Evolutionary conservation across 2,329 filamentous ascomycete genomes (phyloP).

Genomic region (Claviceps pazoutovae): DNA sequence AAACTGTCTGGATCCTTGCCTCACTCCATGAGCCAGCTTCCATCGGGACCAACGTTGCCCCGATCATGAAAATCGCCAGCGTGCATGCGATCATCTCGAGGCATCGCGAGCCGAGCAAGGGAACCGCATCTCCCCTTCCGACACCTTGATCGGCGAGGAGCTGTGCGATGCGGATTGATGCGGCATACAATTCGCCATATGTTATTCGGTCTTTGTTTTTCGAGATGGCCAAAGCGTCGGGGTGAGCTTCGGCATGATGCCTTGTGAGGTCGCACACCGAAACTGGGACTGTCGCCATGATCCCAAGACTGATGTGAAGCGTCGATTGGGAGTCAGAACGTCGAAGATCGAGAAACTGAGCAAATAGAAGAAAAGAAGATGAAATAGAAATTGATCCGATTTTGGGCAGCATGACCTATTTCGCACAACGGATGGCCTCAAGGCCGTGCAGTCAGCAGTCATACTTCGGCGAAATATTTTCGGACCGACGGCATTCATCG

Average conservation of each 20-base stretch:
- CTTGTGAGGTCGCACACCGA: background rate
- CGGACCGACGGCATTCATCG: too few species aligned
- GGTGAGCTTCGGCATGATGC: background rate
- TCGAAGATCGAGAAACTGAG: background rate
- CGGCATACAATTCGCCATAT: background rate
- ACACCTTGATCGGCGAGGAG: background rate
- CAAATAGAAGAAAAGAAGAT: background rate
- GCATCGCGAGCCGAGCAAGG: conserved; percentile 1
- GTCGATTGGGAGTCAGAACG: background rate
- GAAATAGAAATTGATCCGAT: background rate
- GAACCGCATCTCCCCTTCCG: background rate
- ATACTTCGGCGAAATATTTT: too few species aligned
- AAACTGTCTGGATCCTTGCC: conserved; percentile 2
- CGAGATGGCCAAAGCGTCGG: background rate
- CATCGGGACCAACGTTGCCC: conserved; percentile 4
- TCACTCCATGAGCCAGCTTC: conserved; percentile 3
- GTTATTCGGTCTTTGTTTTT: background rate
- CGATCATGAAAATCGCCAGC: background rate
- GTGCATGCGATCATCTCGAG: conserved; percentile 3
- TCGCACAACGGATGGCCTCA: too few species aligned
- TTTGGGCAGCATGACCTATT: background rate
- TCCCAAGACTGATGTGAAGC: background rate
- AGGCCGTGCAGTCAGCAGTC: too few species aligned
- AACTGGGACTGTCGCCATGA: background rate
- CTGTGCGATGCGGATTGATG: background rate